A percentile compares a stretch with the other conserved stretches of the same genome.
Conservation (phyloP, 352 stramenopile species). For the Phytophthora quininea region DNA sequence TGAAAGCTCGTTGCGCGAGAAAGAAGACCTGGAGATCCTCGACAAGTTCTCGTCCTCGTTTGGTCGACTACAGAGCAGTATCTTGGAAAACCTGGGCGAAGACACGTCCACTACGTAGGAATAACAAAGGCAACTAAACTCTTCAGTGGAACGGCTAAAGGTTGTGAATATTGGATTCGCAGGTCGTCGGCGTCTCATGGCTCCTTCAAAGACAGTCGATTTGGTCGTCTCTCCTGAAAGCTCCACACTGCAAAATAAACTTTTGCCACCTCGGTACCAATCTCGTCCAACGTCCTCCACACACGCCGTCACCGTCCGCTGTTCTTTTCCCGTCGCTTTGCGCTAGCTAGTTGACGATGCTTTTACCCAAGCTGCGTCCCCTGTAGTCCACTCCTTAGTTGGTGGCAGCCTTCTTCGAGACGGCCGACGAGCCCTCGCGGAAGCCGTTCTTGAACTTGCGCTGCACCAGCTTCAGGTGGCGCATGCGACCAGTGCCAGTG, state of each 20-base stretch:
- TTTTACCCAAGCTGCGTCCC: slow-evolving; percentile 46
- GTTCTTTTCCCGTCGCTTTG: slow-evolving; percentile 45
- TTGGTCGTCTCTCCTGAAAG: slow-evolving; percentile 9
- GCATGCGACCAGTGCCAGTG: slow-evolving; percentile 97
- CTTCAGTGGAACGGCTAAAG: slow-evolving; percentile 33
- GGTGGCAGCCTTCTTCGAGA: slow-evolving; percentile 91
- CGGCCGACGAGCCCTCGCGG: slow-evolving; percentile 91
- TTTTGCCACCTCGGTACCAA: neutral
- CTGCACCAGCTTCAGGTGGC: slow-evolving; percentile 98
- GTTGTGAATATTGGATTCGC: slow-evolving; percentile 55
- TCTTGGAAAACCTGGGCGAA: slow-evolving; percentile 84
- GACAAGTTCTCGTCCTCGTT: slow-evolving; percentile 84
- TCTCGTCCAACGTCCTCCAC: slow-evolving; percentile 24
- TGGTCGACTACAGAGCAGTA: slow-evolving; percentile 75
- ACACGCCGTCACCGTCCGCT: slow-evolving; percentile 28
- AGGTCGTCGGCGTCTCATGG: slow-evolving; percentile 33
- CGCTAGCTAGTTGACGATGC: slow-evolving; percentile 37
- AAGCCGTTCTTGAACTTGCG: slow-evolving; percentile 99
- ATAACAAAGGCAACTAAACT: slow-evolving; percentile 24
- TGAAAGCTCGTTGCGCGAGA: slow-evolving; percentile 54
- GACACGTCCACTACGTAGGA: slow-evolving; percentile 20
- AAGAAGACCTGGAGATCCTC: slow-evolving; percentile 80
- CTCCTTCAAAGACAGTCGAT: slow-evolving; percentile 6
- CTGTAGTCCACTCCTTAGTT: slow-evolving; percentile 75
- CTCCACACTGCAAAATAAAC: slow-evolving; percentile 12